Base-by-base conservation (phyloP, 2,329 filamentous ascomycete species). In the Colletotrichum tropicicola region DNA sequence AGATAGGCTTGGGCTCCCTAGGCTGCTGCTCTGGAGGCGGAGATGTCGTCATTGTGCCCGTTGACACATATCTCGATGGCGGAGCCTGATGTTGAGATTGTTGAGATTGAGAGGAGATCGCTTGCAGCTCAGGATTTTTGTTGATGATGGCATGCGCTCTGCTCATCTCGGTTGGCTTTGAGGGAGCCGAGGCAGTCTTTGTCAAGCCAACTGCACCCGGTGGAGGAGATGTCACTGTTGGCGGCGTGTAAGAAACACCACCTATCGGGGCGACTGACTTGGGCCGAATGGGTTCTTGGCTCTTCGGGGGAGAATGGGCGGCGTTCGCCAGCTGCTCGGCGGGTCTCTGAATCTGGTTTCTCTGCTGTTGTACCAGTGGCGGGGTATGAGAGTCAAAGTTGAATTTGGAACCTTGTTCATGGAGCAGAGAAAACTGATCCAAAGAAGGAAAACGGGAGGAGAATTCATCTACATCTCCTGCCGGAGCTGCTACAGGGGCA, bases 381-480 rank as follows among this genome's bases (percentile, higher is more conserved):
- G 85, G 81, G 6, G 81, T 77, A n/a, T 83, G 75, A 13, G 83
- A 79, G 64, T 92, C 90, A 74, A 98, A 98, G 58, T 95, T 90
- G 71, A 98, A 98, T 65, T 93, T 94, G 66, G 88, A 80, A 3
- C 92, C 92, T 67, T 92, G 88, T 68, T 98, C 94, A 70, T 97
- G 93, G 45, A 98, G 81, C 17, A 99, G 82, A 3, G 95, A 91
- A 73, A 99, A 99, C 70, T 98, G 93, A 72, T 98, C 94, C 23
- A 99, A 83, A 6, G 93, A 94, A 0, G 96, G 96, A 70, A 98
- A 99, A 55, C 92, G 88, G 27, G 89, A 86, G 0, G 95, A 93
- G 25, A 98, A 82, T 73, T 98, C 95, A 70, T 98, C 96, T 2
- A 84, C 82, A 21, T 87, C 84, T 7, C 81, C 81, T 23, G 15